Conservation (phyloP, 208 protist species). For the Leishmania martiniquensis region DNA sequence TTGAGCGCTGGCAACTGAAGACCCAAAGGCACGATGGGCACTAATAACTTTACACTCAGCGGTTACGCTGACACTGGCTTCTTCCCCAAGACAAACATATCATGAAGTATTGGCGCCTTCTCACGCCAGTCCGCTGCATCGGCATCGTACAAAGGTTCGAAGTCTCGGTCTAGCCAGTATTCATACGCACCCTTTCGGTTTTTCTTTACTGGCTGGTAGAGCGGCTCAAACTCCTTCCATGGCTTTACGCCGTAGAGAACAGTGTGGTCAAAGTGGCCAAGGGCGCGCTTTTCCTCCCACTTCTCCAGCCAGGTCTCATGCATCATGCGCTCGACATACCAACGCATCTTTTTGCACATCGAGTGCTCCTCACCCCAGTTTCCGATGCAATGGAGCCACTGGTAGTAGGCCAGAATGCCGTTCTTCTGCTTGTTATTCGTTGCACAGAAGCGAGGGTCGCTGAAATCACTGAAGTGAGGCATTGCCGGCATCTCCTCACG, state of each 20-base stretch:
- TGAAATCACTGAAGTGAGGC: constrained; percentile 90
- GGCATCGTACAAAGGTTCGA: constrained; percentile 82
- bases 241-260: constrained; percentile 88
- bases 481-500: constrained; percentile 80
- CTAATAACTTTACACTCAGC: neutral
- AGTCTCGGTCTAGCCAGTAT: constrained; percentile 88
- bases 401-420: constrained; percentile 90
- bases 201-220: constrained; percentile 90
- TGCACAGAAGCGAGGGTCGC: constrained; percentile 75
- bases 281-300: constrained; percentile 88
- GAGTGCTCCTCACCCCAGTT: constrained; percentile 93
- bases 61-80: constrained; percentile 64
- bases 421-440: constrained; percentile 87
- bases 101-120: constrained; percentile 88
- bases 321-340: constrained; percentile 92
- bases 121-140: constrained; percentile 83
- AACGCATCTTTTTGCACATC: constrained; percentile 93
- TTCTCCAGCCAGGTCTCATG: constrained; percentile 88
- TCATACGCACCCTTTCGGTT: constrained; percentile 92
- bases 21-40: neutral
- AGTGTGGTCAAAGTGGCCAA: constrained; percentile 90
- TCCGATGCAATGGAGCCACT: constrained; percentile 92
- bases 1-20: neutral
- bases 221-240: constrained; percentile 90
- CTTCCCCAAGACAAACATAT: constrained; percentile 90